Base-by-base conservation (phyloP, 345 rosid species). In the Eutrema japonicum region DNA sequence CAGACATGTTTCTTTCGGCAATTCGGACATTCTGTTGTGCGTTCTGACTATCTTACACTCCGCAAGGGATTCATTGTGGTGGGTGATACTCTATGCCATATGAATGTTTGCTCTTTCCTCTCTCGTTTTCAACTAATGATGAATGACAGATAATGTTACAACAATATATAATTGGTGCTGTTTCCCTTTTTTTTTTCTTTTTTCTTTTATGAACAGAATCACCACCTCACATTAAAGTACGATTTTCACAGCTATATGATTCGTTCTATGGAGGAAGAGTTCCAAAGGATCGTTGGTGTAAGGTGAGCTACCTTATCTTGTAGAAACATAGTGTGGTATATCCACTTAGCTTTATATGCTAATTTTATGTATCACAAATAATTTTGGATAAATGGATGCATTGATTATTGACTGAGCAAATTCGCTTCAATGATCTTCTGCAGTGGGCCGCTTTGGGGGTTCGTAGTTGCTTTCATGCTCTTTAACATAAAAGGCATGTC, bases 231-330 rank as follows among this genome's bases (percentile, higher is more conserved):
- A 3, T 65, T 57, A 33, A 84, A 80, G 77, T 92, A 92, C 64
- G 97, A 95, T 83, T 95, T 95, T 77, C 97, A 92, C 68, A 84
- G 96, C 83, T 95, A 95, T 64, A 92, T 95, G 99, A 81, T 92
- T 67, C 96, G 99, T 52, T 88, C 99, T 47, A 95, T 89, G 99
- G 99, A 95, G 78, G 99, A 95, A 82, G 97, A 95, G 78, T 92
- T 95, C 80, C 96, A 87, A 61, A 85, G 78, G 70, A 95, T 92
- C 46, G 99, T 95, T 72, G 97, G 99, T 77, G 93, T 95, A 60
- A 92, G 97, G 99, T 89, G 80, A 75, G 81, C 22, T 74, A 53
- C 29, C 27, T 70, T 8, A 9, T 0, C 12, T 29, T 3, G 8
- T 50, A 29, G 33, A 29, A 45, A 33, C 55, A 55, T 52, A 1